Percentiles rank a stretch among this genome's conserved stretches.
Conservation (phyloP, 2,329 filamentous ascomycete species). For the Trichoderma arundinaceum region DNA sequence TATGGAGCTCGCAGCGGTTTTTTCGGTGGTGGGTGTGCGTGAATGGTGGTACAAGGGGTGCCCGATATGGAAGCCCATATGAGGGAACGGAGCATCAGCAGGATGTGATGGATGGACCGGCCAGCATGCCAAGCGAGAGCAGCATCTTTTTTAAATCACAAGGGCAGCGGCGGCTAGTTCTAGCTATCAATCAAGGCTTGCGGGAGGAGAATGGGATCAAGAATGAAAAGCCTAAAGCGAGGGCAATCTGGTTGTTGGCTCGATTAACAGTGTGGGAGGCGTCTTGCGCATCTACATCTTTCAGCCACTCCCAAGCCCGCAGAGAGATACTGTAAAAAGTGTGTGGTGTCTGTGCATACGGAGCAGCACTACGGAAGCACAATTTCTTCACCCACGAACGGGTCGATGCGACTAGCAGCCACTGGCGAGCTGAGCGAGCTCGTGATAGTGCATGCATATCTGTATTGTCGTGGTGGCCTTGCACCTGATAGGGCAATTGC, state of each 20-base stretch:
- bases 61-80: neutral
- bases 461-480: neutral
- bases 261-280: constrained; percentile 8
- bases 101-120: neutral
- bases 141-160: neutral
- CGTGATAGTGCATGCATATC: neutral
- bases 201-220: neutral
- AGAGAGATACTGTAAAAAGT: neutral
- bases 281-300: constrained; percentile 1
- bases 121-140: neutral
- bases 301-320: neutral
- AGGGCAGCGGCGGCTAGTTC: neutral
- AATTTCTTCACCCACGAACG: neutral
- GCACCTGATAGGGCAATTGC: neutral
- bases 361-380: too few relatives aligned
- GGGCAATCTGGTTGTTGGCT: constrained; percentile 1
- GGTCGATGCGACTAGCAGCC: neutral
- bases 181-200: neutral
- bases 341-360: too few relatives aligned
- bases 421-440: neutral
- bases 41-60: neutral
- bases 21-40: neutral
- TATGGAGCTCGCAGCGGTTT: neutral
- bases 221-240: constrained; percentile 2
- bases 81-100: neutral